Evolutionary conservation across 805 yeast genomes (phyloP), one percentile per base, ranked within the genome.

Genomic region (Metschnikowia matae): DNA sequence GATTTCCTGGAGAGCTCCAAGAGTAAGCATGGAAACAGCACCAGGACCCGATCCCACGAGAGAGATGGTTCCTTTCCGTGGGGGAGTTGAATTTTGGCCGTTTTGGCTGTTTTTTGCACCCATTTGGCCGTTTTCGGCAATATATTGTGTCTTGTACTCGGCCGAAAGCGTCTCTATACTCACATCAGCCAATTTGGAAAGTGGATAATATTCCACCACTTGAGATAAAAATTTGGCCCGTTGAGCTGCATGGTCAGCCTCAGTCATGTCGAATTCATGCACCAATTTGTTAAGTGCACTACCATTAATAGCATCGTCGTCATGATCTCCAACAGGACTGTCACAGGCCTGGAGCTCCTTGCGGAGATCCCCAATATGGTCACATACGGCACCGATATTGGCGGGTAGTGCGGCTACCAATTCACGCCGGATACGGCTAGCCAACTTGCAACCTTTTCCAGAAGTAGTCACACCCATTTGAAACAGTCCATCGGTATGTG

Each of bases 31-130:
- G 1, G 89, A 84, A 0, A 87, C 79, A 1, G 92, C 81, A 0
- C 98, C 98, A 0, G 98, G 97, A 0, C 98, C 98, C 2, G 96
- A 79, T 0, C 98, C 98, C 17, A 92, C 90, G n/a, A 92, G 73
- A 1, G 94, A 80, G 10, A 91, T 84, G 2, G 75, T 55, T 1
- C 96, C 96, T 18, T 43, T 17, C 8, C 14, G 39, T 17, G 13
- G 26, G 29, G 11, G 29, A 2, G 41, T 8, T 4, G 15, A 14
- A 3, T 18, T 36, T 3, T 37, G 17, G 40, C 39, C 39, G 39
- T 18, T 60, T 65, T 26, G 44, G 48, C 6, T 36, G 35, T 44
- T 20, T 48, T 11, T 32, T 17, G 18, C 38, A 7, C 29, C 26
- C 7, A 7, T 11, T 14, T n/a, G 21, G 14, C 32, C 21, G n/a